A percentile compares a stretch with the other conserved stretches of the same genome.
These are phyloP conservation scores for Cutaneotrichosporon dermatis DNA, from an alignment of 1,284 basidiomycete genomes.

Conservation along the genomic window DNA sequence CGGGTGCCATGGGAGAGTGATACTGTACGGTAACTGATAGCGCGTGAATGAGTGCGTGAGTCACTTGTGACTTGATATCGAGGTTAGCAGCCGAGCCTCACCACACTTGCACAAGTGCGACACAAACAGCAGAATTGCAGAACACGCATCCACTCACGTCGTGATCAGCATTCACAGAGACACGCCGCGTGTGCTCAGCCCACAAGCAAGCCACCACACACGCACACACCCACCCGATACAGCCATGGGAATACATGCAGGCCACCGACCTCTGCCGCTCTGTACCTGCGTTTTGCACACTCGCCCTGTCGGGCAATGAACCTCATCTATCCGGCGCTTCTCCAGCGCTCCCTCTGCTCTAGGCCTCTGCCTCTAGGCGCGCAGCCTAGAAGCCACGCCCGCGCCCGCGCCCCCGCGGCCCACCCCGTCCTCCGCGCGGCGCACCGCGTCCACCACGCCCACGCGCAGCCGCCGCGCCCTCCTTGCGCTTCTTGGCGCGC, in stretches of 20 bases:
- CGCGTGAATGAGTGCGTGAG: too few relatives aligned
- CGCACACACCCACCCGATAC: neutral
- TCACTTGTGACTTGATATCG: too few relatives aligned
- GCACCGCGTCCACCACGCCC: conserved; percentile 33
- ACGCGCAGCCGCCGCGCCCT: conserved; percentile 31
- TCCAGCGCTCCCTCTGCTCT: neutral
- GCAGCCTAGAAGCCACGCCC: conserved; percentile 36
- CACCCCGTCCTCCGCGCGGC: conserved; percentile 31
- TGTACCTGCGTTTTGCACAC: neutral
- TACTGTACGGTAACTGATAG: too few relatives aligned
- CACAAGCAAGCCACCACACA: too few relatives aligned
- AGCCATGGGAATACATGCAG: conserved; percentile 20
- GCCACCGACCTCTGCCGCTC: neutral
- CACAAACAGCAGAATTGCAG: too few relatives aligned
- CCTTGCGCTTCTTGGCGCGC: conserved; percentile 75
- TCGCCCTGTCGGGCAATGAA: neutral
- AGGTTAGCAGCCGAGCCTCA: too few relatives aligned
- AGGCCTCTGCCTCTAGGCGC: neutral
- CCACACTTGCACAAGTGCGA: too few relatives aligned
- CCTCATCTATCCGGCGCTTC: too few relatives aligned
- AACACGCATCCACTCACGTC: too few relatives aligned
- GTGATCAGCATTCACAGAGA: too few relatives aligned
- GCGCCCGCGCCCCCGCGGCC: conserved; percentile 31
- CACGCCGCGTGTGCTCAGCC: too few relatives aligned
- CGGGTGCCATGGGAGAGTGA: too few relatives aligned